These are phyloP conservation scores for Chrysophaeum taylorii DNA, from an alignment of 352 stramenopile genomes.

Conservation along the genomic window DNA sequence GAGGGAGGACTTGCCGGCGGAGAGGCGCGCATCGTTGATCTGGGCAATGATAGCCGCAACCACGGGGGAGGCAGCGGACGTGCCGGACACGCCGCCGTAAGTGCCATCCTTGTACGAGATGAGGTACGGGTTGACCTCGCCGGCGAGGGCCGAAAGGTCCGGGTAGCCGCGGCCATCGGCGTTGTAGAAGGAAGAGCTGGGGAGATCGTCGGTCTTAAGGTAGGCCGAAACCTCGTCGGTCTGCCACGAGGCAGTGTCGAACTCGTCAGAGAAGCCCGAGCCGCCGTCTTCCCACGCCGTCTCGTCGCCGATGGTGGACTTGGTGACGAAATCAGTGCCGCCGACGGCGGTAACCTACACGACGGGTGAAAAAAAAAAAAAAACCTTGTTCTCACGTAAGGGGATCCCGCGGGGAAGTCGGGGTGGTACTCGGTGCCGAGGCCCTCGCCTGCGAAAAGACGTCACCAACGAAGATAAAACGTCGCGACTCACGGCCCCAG, in stretches of 20 bases:
- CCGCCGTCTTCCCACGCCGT: conserved; percentile 34
- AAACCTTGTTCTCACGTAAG: no score
- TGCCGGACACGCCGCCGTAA: conserved; percentile 40
- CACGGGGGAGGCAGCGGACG: conserved; percentile 66
- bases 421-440: conserved; percentile 17
- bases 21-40: conserved; percentile 61
- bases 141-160: conserved; percentile 67
- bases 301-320: no score
- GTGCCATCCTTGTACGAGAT: not conserved
- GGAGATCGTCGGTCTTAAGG: no score
- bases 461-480: no score
- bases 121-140: conserved; percentile 41
- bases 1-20: conserved; percentile 52
- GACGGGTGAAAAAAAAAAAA: no score
- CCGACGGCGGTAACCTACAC: conserved; percentile 78
- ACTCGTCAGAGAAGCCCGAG: conserved; percentile 69
- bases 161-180: conserved; percentile 65
- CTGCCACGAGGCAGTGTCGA: no score
- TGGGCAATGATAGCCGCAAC: conserved; percentile 69
- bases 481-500: no score
- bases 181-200: no score
- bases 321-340: conserved; percentile 52
- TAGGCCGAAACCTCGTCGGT: no score
- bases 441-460: no score
- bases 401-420: conserved; percentile 41